Conservation (phyloP, 2,329 filamentous ascomycete species). For the Paecilomyces fulvus region DNA sequence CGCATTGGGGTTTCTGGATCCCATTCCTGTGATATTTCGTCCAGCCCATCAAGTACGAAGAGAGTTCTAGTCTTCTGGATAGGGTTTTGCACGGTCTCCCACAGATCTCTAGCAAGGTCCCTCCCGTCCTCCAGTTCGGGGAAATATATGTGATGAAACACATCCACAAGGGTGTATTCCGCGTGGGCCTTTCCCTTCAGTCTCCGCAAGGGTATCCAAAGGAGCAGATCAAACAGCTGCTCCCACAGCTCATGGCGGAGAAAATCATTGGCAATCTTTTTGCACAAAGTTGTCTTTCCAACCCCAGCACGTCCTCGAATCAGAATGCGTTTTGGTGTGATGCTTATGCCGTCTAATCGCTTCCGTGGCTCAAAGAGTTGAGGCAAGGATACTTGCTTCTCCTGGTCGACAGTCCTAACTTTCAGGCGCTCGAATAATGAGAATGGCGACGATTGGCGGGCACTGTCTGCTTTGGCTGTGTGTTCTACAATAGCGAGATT, state of each 20-base stretch:
- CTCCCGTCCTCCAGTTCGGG: slow-evolving; percentile 4
- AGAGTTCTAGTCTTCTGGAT: slow-evolving; percentile 14
- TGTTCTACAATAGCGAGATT: slow-evolving; percentile 32
- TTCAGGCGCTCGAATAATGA: slow-evolving; percentile 18
- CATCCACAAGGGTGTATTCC: slow-evolving; percentile 14
- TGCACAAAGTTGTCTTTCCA: slow-evolving; percentile 36
- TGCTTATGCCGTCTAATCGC: slow-evolving; percentile 5
- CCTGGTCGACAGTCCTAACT: slow-evolving; percentile 13
- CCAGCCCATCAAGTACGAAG: slow-evolving; percentile 36
- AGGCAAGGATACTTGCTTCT: slow-evolving; percentile 8
- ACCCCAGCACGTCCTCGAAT: slow-evolving; percentile 32
- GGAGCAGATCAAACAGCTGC: slow-evolving; percentile 25
- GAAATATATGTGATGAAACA: slow-evolving; percentile 24
- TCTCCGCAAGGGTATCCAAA: slow-evolving; percentile 34
- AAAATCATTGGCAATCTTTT: slow-evolving; percentile 34
- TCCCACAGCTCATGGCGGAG: slow-evolving; percentile 14
- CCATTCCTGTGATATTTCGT: slow-evolving; percentile 26
- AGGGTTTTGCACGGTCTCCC: background rate
- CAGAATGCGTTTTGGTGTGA: slow-evolving; percentile 23
- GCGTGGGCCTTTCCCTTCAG: slow-evolving; percentile 13
- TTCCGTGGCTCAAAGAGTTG: slow-evolving; percentile 20
- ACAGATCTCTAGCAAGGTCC: slow-evolving; percentile 8
- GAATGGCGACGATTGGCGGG: slow-evolving; percentile 12
- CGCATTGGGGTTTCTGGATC: slow-evolving; percentile 8
- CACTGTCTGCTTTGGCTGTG: background rate